Base-by-base conservation (phyloP, 148 eudicot species). In the Polygonum maritimum region DNA sequence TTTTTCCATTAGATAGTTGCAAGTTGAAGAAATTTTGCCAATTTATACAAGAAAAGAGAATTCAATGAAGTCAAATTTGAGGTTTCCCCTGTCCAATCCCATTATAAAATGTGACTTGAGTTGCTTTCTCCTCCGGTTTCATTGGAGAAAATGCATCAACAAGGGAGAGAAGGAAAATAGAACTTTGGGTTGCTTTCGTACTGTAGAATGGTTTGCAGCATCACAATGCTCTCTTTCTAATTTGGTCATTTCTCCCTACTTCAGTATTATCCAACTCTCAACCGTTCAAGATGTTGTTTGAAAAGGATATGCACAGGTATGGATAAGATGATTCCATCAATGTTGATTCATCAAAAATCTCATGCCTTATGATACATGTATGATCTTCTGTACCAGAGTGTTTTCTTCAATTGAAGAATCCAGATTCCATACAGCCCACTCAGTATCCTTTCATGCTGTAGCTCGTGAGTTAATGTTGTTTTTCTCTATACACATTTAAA, bases 251-350 rank as follows among this genome's bases (percentile, higher is more conserved):
- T 65, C 80, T 79, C 22, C 60, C 60, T 83, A 82, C 52, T 19
- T 81, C 84, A 96, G 99, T 91, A 85, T 81, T 96, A 96, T 84
- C 99, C 99, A 39, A 92, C 98, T 79, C 98, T 96, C 71, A 96
- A 96, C 71, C 90, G 99, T 60, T 96, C 99, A 67, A 92, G 97
- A 88, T 96, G 99, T 83, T 96, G 99, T 85, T 81, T 75, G 85
- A 96, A 96, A 84, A 94, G 99, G 87, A 96, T 96, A 81, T 96
- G 99, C 82, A 96, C 99, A 79, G 99, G 99, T 96, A 89, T 49
- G 12, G 31, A 47, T 2, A 38, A 22, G 10, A 41, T 26, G 48
- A 60, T 75, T 79, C 48, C 15, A 74, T 4, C 0, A 16, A 15
- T 80, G 8, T 19, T 54, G 51, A 48, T 18, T 19, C 39, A 40